phyloP scores from a whole-genome alignment of 2,329 filamentous ascomycete genomes.

The Arthrinium phaeospermum region DNA sequence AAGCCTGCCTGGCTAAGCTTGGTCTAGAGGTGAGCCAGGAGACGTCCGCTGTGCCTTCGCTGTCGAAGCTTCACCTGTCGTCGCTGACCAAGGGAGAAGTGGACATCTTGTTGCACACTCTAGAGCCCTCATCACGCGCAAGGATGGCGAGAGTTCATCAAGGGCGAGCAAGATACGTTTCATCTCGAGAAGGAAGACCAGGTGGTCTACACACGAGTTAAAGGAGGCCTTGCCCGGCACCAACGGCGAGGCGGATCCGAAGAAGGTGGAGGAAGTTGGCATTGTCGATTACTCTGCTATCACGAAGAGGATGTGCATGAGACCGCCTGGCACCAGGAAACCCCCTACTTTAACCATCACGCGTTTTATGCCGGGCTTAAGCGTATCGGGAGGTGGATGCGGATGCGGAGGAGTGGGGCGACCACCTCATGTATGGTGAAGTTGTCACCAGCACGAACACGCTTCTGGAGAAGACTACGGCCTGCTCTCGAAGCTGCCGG shows the following conservation, averaged over 20 bases:
- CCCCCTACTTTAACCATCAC: slow-evolving; percentile 85
- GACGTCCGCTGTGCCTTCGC: slow-evolving; percentile 72
- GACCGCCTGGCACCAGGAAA: slow-evolving; percentile 65
- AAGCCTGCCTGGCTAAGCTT: slow-evolving; percentile 78
- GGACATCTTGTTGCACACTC: slow-evolving; percentile 68
- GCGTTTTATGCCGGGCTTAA: slow-evolving; percentile 75
- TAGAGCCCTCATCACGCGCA: slow-evolving; percentile 70
- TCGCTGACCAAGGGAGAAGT: slow-evolving; percentile 68
- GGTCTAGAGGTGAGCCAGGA: slow-evolving; percentile 79
- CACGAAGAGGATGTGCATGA: slow-evolving; percentile 79
- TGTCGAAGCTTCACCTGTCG: slow-evolving; percentile 84
- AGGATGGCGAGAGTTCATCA: slow-evolving; percentile 75
- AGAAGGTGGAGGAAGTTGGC: slow-evolving; percentile 49
- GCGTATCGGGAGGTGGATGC: slow-evolving; percentile 66
- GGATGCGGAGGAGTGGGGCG: slow-evolving; percentile 73
- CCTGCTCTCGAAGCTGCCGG: slow-evolving; percentile 76
- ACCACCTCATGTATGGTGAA: slow-evolving; percentile 82
- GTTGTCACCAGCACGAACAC: slow-evolving; percentile 95
- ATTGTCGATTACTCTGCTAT: slow-evolving; percentile 77
- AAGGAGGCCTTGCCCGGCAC: slow-evolving; percentile 53
- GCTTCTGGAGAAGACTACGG: slow-evolving; percentile 83
- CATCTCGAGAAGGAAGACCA: slow-evolving; percentile 70
- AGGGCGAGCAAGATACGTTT: slow-evolving; percentile 83
- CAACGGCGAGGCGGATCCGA: not conserved
- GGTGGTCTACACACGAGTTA: slow-evolving; percentile 63